Base-by-base conservation (phyloP, 164 flowering plant species). In the Sextonia rubra region DNA sequence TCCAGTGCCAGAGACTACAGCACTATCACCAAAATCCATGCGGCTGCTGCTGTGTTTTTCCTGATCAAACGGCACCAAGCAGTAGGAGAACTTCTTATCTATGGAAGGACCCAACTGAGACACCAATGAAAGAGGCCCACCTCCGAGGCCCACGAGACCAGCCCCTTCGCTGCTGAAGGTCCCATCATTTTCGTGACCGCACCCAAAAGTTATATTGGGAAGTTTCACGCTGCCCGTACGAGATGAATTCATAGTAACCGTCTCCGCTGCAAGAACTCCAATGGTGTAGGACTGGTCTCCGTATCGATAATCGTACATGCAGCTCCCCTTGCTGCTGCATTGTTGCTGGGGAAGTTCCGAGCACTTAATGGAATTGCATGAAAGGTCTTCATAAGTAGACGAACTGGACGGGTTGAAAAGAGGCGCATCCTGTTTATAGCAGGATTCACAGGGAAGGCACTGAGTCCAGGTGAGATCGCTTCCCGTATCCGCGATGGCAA, bases 71-170 rank as follows among this genome's bases (percentile, higher is more conserved):
- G 88, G 76, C 0, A 92, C 91, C 8, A 86, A 86, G 73, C 95
- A 87, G 71, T 88, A 90, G 23, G 92, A 87, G 82, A 88, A 90
- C 71, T 72, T 15, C 20, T 30, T 17, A 8, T 80, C 79, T 56
- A 67, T 75, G 37, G 68, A 56, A 11, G 24, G 56, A 5, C 83
- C 77, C 0, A 81, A 69, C 47, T 86, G 88, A 0, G 88, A 83
- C 2, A 86, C 70, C 1, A 86, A 4, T 0, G 85, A 82, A 3
- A 85, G 64, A 2, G 18, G 14, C 66, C 79, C 63, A 3, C 80
- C 77, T 7, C 83, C 88, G 0, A 86, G 83, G 7, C 88, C 89
- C 3, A 88, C 58, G 12, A 85, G 44, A 26, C 89, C 89, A 0
- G 82, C 87, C 0, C 82, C 18, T 11, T 25, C 26, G 9, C 82